Evolutionary conservation across 208 protist species (phyloP).

Genomic region (Sergeia podlipaevii): DNA sequence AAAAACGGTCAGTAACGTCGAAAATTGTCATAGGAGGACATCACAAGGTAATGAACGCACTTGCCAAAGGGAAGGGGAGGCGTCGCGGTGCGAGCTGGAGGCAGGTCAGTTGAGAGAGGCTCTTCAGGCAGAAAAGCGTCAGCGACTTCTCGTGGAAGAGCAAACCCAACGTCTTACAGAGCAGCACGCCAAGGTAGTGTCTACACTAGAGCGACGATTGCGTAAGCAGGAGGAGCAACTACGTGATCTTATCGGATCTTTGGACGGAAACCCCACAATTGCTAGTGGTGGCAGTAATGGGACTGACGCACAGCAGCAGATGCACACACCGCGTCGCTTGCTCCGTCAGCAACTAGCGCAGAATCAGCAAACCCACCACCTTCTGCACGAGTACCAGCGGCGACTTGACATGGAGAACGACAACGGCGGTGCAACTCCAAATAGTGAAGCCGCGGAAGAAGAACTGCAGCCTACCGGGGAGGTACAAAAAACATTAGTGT

Average conservation of each 20-base stretch:
- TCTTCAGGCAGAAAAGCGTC: conserved; percentile 66
- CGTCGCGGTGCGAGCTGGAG: conserved; percentile 4
- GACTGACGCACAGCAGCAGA: not conserved
- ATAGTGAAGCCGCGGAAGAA: not conserved
- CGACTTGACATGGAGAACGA: conserved; percentile 10
- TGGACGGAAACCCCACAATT: conserved; percentile 28
- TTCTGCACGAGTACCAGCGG: conserved; percentile 41
- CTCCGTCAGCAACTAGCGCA: conserved; percentile 61
- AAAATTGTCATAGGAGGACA: conserved; percentile 23
- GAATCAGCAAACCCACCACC: conserved; percentile 53
- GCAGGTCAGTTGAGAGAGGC: conserved; percentile 34
- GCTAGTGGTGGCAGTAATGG: conserved; percentile 4
- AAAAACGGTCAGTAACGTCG: too few species aligned
- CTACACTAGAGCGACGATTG: conserved; percentile 64
- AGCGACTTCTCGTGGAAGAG: conserved; percentile 81
- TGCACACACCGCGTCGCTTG: conserved; percentile 41
- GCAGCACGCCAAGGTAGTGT: conserved; percentile 73
- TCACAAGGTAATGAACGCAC: conserved; percentile 23
- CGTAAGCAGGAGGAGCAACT: conserved; percentile 77
- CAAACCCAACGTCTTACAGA: conserved; percentile 77
- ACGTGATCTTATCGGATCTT: conserved; percentile 37
- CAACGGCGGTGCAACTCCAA: not conserved
- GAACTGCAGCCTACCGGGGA: conserved; percentile 24
- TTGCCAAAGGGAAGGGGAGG: conserved; percentile 12
- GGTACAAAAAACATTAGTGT: conserved; percentile 21